Percentiles rank a stretch among this genome's conserved stretches.
These are phyloP conservation scores for Zygotorulaspora mrakii DNA, from an alignment of 1,139 yeast genomes.

Conservation along the genomic window DNA sequence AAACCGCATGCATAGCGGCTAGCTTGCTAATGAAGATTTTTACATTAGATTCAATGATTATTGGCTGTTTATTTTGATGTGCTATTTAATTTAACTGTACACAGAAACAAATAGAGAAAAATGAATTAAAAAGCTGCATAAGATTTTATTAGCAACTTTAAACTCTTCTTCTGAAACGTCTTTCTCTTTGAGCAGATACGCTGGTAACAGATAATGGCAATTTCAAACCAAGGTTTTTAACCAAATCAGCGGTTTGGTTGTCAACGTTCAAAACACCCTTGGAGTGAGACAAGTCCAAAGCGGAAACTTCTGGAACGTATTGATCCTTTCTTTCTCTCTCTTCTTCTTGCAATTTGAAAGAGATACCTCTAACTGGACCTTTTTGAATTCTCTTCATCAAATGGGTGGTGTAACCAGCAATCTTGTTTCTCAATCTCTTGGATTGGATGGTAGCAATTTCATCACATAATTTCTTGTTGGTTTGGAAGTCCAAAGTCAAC, in stretches of 20 bases:
- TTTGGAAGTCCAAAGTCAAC: constrained; percentile 98
- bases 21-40: no score
- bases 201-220: constrained; percentile 88
- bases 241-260: constrained; percentile 95
- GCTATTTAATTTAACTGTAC: constrained; percentile 23
- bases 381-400: constrained; percentile 99
- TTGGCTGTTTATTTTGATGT: constrained; percentile 17
- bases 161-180: constrained; percentile 95
- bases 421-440: constrained; percentile 99
- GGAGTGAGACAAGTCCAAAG: constrained; percentile 96
- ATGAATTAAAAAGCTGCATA: constrained; percentile 11
- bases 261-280: constrained; percentile 97
- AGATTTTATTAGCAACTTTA: constrained; percentile 39
- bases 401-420: constrained; percentile 99
- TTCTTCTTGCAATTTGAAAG: constrained; percentile 99
- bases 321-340: constrained; percentile 99
- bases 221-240: constrained; percentile 94
- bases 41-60: constrained; percentile 11
- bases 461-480: constrained; percentile 99
- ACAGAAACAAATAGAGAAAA: constrained; percentile 26
- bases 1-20: no score
- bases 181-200: constrained; percentile 89
- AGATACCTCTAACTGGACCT: constrained; percentile 99
- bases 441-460: constrained; percentile 99
- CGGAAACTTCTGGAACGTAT: constrained; percentile 99